Evolutionary conservation across 1,139 yeast species (phyloP).

Genomic region (Debaryomyces singareniensis): DNA sequence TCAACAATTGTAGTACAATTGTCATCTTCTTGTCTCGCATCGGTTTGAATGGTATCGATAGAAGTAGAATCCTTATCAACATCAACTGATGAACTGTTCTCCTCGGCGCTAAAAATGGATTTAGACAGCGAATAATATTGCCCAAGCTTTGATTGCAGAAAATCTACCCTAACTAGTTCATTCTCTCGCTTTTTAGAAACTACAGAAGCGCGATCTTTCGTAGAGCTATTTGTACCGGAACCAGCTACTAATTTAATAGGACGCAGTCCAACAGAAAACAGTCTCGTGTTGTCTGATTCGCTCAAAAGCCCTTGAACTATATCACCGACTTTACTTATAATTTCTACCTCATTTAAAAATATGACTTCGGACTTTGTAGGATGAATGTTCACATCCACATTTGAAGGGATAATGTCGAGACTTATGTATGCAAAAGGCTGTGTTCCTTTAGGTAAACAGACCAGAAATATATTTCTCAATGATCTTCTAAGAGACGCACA

Average conservation of each 20-base stretch:
- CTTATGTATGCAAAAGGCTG: constrained; percentile 75
- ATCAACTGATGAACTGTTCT: not conserved
- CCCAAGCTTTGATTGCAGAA: constrained; percentile 54
- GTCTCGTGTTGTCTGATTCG: constrained; percentile 62
- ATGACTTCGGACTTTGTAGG: constrained; percentile 94
- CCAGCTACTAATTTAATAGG: not conserved
- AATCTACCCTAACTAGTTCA: constrained; percentile 70
- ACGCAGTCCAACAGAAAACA: constrained; percentile 60
- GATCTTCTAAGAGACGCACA: constrained; percentile 80
- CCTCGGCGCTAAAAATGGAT: constrained; percentile 1
- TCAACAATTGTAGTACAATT: not conserved
- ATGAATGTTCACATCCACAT: constrained; percentile 88
- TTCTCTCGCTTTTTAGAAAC: constrained; percentile 38
- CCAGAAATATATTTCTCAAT: constrained; percentile 53
- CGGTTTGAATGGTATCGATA: not conserved
- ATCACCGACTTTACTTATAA: constrained; percentile 54
- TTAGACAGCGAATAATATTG: constrained; percentile 28
- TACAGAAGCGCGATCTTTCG: not conserved
- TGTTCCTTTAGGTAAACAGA: constrained; percentile 73
- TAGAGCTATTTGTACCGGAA: too few species aligned
- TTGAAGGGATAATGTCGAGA: constrained; percentile 56
- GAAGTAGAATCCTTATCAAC: not conserved
- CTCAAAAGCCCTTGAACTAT: constrained; percentile 46
- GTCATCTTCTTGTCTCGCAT: not conserved
- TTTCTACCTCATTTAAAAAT: constrained; percentile 81